Percentiles rank a stretch among this genome's conserved stretches.
phyloP scores from a whole-genome alignment of 2,329 filamentous ascomycete species.

The Fusarium stilboides region DNA sequence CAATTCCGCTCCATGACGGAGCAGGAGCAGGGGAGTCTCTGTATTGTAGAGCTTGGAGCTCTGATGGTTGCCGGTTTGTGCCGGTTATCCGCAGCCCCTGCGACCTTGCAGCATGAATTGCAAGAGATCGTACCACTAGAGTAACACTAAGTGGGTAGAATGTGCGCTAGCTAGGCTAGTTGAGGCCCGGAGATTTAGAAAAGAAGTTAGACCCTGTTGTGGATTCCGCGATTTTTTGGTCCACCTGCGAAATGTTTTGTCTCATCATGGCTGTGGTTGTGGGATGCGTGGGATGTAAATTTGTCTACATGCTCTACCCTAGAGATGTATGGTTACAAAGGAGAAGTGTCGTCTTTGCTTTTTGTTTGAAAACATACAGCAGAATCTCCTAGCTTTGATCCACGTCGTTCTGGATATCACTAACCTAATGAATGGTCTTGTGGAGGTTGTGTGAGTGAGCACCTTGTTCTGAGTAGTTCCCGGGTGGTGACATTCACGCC shows the following conservation, averaged over 20 bases:
- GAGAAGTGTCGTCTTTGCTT: too few species aligned
- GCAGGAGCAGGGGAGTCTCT: conserved; percentile 26
- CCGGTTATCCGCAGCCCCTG: conserved; percentile 36
- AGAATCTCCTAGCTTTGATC: not conserved
- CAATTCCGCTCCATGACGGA: not conserved
- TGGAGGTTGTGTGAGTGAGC: not conserved
- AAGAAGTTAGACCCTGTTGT: conserved; percentile 3
- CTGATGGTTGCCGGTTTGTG: conserved; percentile 18
- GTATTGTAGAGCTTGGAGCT: conserved; percentile 30
- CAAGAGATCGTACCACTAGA: conserved; percentile 19
- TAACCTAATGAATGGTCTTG: too few species aligned
- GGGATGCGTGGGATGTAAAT: not conserved
- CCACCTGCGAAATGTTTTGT: not conserved
- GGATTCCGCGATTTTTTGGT: not conserved
- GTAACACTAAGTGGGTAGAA: conserved; percentile 1
- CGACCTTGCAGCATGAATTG: not conserved
- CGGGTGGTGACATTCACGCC: not conserved
- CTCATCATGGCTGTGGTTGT: not conserved
- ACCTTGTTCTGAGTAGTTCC: not conserved
- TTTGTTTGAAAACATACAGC: too few species aligned
- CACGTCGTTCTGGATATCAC: not conserved
- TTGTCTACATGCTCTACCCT: not conserved
- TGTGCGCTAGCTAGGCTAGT: conserved; percentile 22
- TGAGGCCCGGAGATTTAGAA: conserved; percentile 16
- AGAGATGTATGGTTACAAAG: not conserved